Evolutionary conservation across 805 yeast species (phyloP).

Genomic region (Maudiozyma turicensis): DNA sequence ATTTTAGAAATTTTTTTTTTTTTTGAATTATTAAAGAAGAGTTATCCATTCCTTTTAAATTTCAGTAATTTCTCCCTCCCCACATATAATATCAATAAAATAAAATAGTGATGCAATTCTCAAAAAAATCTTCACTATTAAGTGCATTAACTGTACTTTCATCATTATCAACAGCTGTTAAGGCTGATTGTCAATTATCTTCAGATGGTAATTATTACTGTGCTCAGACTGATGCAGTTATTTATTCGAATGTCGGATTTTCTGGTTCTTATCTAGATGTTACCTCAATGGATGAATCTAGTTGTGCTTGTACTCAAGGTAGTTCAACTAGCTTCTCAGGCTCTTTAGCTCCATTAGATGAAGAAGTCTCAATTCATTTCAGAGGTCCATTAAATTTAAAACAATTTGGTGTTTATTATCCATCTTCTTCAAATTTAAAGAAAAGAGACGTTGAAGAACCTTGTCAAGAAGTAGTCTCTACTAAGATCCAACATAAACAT

Average conservation of each 20-base stretch:
- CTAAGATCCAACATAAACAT: constrained; percentile 34
- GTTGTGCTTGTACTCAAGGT: constrained; percentile 63
- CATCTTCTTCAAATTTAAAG: constrained; percentile 39
- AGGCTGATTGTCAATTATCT: constrained; percentile 35
- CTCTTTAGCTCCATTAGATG: constrained; percentile 53
- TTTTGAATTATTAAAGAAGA: not conserved
- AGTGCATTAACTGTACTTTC: constrained; percentile 3
- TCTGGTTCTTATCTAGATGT: constrained; percentile 79
- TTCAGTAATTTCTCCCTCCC: too few species aligned
- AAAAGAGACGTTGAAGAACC: constrained; percentile 35
- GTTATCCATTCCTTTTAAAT: constrained; percentile 16
- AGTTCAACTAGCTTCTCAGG: constrained; percentile 49
- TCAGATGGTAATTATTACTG: constrained; percentile 78
- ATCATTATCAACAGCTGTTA: constrained; percentile 8
- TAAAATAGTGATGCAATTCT: constrained; percentile 1
- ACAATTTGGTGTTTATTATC: constrained; percentile 81
- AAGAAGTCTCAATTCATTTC: constrained; percentile 65
- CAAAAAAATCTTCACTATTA: constrained; percentile 1
- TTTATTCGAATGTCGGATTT: constrained; percentile 67
- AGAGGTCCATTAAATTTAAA: constrained; percentile 62
- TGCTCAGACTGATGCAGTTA: constrained; percentile 53
- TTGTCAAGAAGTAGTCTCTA: constrained; percentile 5
- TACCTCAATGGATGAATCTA: constrained; percentile 59
- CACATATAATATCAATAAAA: not conserved
- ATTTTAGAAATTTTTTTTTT: not conserved